These are phyloP conservation scores for Fusarium brevicatenulatum DNA, from an alignment of 2,329 filamentous ascomycete genomes.

Conservation along the genomic window DNA sequence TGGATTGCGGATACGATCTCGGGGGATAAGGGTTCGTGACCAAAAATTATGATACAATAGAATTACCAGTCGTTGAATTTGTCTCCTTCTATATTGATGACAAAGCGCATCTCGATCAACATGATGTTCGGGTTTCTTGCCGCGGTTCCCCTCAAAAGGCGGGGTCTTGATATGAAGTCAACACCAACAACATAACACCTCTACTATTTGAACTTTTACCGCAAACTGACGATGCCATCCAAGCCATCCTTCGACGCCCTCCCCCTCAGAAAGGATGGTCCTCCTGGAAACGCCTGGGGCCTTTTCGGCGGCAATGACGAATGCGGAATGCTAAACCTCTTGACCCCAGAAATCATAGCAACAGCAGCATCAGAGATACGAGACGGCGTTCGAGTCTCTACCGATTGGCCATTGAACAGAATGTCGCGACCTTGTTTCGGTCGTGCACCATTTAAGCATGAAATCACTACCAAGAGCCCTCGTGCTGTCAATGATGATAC, in stretches of 20 bases:
- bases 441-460: conserved; percentile 45
- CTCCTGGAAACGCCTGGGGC: conserved; percentile 66
- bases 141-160: conserved; percentile 18
- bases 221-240: background rate
- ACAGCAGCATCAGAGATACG: conserved; percentile 45
- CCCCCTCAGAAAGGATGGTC: conserved; percentile 60
- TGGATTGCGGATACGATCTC: too few species aligned
- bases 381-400: conserved; percentile 47
- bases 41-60: rapidly evolving
- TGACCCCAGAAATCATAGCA: conserved; percentile 51
- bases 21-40: rapidly evolving
- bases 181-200: background rate
- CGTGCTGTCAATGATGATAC: conserved; percentile 48
- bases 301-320: conserved; percentile 62
- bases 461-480: conserved; percentile 41
- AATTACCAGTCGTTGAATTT: rapidly evolving
- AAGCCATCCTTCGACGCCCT: conserved; percentile 55
- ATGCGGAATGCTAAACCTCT: conserved; percentile 64
- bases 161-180: background rate
- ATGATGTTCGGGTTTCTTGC: background rate
- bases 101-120: background rate
- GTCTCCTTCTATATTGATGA: background rate
- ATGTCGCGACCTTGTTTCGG: conserved; percentile 50
- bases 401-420: conserved; percentile 49
- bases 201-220: too few species aligned